These are phyloP conservation scores for Erodium chrysanthum DNA, from an alignment of 441 rosid genomes.

Conservation along the genomic window DNA sequence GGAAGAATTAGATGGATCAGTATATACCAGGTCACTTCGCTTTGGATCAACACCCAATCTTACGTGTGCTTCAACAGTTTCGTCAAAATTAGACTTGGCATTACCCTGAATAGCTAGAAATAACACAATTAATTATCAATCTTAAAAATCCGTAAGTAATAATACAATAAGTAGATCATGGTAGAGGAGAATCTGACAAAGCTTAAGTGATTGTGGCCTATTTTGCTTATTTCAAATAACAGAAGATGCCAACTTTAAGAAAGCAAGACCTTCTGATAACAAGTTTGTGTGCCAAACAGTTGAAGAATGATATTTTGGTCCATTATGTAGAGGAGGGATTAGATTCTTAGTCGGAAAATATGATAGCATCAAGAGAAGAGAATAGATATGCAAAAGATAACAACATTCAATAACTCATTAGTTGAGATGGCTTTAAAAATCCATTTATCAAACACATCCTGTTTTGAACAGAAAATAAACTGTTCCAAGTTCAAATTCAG, in stretches of 20 bases:
- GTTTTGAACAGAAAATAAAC: too few relatives aligned
- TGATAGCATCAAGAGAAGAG: background rate
- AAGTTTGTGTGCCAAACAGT: background rate
- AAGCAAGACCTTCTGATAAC: background rate
- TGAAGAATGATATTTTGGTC: background rate
- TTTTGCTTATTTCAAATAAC: background rate
- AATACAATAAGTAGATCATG: background rate
- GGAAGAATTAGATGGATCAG: background rate
- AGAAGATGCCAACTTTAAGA: background rate
- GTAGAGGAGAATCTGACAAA: background rate
- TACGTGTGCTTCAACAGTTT: constrained; percentile 89
- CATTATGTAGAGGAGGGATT: background rate
- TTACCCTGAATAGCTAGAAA: constrained; percentile 44
- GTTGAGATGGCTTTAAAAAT: too few relatives aligned
- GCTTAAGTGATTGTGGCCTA: background rate
- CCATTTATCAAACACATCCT: too few relatives aligned
- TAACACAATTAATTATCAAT: constrained; percentile 12
- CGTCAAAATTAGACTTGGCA: constrained; percentile 64
- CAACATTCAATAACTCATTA: too few relatives aligned
- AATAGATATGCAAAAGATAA: background rate
- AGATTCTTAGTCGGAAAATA: background rate
- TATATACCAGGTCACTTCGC: constrained; percentile 68
- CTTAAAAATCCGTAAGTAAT: background rate
- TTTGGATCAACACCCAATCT: constrained; percentile 60
- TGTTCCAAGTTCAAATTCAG: too few relatives aligned